Evolutionary conservation across 805 yeast species (phyloP), one percentile per base, ranked within the genome.

Genomic region (Jamesozyma piceae): DNA sequence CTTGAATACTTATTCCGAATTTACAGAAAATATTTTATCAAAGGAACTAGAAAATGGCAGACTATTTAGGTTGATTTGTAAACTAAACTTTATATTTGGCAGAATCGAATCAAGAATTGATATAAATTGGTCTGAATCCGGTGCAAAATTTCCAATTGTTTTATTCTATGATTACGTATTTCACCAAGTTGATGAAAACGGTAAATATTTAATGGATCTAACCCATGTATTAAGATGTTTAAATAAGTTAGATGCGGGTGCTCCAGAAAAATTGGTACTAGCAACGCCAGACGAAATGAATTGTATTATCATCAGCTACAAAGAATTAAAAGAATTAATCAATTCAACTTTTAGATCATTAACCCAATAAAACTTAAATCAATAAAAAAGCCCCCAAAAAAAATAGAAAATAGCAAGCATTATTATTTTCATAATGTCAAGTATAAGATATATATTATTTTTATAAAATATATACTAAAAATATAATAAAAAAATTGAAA

Each of bases 201-300:
- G 95, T 13, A 73, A 73, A 52, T 88, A 95, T 2, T 75, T 79
- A 2, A 66, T 87, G 44, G 96, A 92, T 62, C 68, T 92, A 52
- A 80, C 88, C 1, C 87, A 87, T 59, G 89, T 88, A 5, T 66
- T 92, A 46, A 69, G 77, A 39, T 76, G 82, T 53, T 67, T 92
- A 54, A 90, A 90, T 64, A 92, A 90, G 63, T 68, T 92, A 49
- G 98, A 92, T 58, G 94, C 90, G 5, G 97, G 97, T 1, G 73
- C 82, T 28, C 88, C 85, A 40, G 98, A 92, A 63, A 78, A 76
- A 50, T 64, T 92, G 14, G 66, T 89, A 58, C 71, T 92, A 41
- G 86, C 87, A 1, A 80, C 92, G 28, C 75, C 82, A 10, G 95
- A 89, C 60, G 95, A 87, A 57, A 80, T 79, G 67, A 81, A 77